Percentiles rank a stretch among this genome's conserved stretches.
These are phyloP conservation scores for Fusarium coffeatum DNA, from an alignment of 2,329 filamentous ascomycete genomes.

Conservation along the genomic window DNA sequence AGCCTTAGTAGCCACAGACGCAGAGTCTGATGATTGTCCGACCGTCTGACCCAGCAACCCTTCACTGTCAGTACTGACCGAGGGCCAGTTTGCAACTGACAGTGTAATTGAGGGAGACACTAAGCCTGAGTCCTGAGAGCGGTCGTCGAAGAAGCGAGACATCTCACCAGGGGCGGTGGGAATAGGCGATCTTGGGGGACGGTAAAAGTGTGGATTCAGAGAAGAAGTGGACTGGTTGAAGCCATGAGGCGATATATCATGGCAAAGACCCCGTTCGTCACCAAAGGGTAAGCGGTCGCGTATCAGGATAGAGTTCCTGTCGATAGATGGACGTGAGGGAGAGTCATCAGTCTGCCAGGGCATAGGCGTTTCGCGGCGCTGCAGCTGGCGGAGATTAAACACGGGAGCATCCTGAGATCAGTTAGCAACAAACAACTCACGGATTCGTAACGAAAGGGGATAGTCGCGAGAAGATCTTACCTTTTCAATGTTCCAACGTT, in stretches of 20 bases:
- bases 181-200: not conserved
- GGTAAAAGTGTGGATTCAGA: not conserved
- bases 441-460: not conserved
- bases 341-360: not conserved
- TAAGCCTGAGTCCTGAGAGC: not conserved
- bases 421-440: not conserved
- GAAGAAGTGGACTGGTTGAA: not conserved
- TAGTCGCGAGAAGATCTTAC: rapidly evolving
- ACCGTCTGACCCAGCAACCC: not conserved
- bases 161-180: not conserved
- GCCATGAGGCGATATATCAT: not conserved
- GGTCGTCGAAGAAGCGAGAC: not conserved
- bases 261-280: not conserved
- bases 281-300: not conserved
- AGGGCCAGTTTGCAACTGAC: not conserved
- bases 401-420: not conserved
- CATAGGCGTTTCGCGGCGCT: not conserved
- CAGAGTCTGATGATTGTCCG: not conserved
- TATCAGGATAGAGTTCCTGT: not conserved
- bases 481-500: not conserved
- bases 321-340: not conserved
- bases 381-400: not conserved
- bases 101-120: rapidly evolving
- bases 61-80: not conserved
- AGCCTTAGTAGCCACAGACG: not conserved